Base-by-base conservation (phyloP, 495 filamentous ascomycete species). In the Penicillium crystallinum region DNA sequence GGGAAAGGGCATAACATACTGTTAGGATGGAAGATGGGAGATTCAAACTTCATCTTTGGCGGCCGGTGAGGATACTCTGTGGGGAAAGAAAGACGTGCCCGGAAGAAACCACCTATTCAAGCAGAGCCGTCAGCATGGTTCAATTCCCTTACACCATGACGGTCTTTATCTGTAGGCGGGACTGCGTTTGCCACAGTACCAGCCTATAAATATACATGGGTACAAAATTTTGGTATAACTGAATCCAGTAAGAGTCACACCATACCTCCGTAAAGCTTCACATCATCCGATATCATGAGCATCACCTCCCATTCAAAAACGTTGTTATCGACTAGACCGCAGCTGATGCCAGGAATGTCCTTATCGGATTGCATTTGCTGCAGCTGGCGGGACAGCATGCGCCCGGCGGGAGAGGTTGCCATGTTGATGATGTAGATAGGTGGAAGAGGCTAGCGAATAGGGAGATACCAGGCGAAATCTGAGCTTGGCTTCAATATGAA, bases 291-390 rank as follows among this genome's bases (percentile, higher is more conserved):
- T 61, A 98, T 93, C 93, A 98, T 98, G 30, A 98, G 81, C 87
- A 96, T 96, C 14, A 98, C 90, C 68, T 97, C 92, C 93, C 93
- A 98, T 75, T 97, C 87, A 57, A 96, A 97, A n/a, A 97, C 86
- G 64, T 95, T 97, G 73, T 77, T 85, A 54, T 84, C 83, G 21
- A 93, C 83, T 27, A 98, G 76, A 1, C 93, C 93, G 64, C 87
- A 93, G 56, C 90, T 95, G 61, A 98, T 96, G 33, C 91, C 93
- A 0, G 90, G 89, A 27, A 97, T 86, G 69, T 95, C 89, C 62
- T 89, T 91, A 60, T 89, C 87, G 14, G 80, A 84, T 68, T 97
- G 90, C 82, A 98, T 96, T 58, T 91, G 82, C 74, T 93, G 93
- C 36, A 97, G 80, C 72, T 98, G 95, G 17, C 88, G 83, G 51